phyloP scores from a whole-genome alignment of 1,284 basidiomycete genomes.

The Erythrobasidium hasegawianum region DNA sequence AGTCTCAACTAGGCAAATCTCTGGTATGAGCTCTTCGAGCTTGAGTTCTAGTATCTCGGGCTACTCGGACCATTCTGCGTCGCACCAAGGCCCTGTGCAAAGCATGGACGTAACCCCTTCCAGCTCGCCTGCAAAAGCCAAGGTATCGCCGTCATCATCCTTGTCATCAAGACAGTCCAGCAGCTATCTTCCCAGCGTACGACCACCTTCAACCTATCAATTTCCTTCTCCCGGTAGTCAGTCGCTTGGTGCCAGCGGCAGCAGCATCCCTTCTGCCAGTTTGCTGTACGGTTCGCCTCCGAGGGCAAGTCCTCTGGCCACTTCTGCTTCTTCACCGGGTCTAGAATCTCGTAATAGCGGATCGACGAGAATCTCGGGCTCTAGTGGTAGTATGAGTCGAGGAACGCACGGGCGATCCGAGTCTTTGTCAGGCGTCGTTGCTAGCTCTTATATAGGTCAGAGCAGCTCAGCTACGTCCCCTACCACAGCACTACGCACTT shows the following conservation, averaged over 20 bases:
- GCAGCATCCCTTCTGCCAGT: neutral
- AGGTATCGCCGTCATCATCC: neutral
- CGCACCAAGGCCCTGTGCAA: neutral
- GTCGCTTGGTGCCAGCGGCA: neutral
- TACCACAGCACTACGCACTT: neutral
- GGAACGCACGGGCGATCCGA: constrained; percentile 32
- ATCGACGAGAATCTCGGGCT: constrained; percentile 7
- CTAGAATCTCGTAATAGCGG: neutral
- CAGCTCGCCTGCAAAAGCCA: neutral
- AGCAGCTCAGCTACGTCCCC: constrained; percentile 1
- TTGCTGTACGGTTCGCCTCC: constrained; percentile 7
- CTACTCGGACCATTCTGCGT: neutral
- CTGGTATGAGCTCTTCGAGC: neutral
- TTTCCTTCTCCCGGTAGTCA: neutral
- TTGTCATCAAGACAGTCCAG: neutral
- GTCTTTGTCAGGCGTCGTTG: constrained; percentile 11
- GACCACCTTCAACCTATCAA: neutral
- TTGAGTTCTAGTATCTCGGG: neutral
- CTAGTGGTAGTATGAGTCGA: constrained; percentile 8
- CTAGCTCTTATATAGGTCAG: neutral
- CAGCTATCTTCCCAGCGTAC: neutral
- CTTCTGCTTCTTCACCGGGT: constrained; percentile 14
- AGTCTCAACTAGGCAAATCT: neutral
- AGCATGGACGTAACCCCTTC: neutral
- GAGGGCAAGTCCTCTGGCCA: neutral